These are phyloP conservation scores for Miamiensis avidus DNA, from an alignment of 169 alveolate genomes.

Conservation along the genomic window DNA sequence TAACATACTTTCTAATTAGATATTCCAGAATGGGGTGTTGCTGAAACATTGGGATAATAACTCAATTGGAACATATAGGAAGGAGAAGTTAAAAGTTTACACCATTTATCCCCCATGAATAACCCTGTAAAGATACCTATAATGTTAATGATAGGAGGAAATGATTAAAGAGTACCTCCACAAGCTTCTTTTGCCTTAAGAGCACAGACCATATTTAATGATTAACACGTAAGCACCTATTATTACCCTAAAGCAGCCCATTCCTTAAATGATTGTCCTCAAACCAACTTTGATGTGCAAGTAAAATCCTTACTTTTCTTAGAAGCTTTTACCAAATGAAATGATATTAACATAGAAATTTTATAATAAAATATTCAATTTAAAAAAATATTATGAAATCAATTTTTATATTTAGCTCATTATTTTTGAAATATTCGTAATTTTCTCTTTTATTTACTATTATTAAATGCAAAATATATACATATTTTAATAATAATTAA, in stretches of 20 bases:
- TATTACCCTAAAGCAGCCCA: conserved; percentile 45
- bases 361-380: too few species aligned
- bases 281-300: conserved; percentile 26
- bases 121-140: conserved; percentile 28
- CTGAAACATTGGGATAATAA: conserved; percentile 19
- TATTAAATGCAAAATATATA: too few species aligned
- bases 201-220: conserved; percentile 35
- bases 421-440: too few species aligned
- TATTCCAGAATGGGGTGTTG: conserved; percentile 47
- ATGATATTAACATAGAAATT: too few species aligned
- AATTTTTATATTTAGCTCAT: too few species aligned
- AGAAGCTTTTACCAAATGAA: background rate
- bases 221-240: conserved; percentile 31
- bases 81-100: conserved; percentile 30
- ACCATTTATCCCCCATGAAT: conserved; percentile 23
- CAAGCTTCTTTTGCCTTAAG: conserved; percentile 29
- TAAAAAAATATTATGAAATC: too few species aligned
- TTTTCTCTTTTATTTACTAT: too few species aligned
- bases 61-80: conserved; percentile 34
- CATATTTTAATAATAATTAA: too few species aligned
- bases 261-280: conserved; percentile 17
- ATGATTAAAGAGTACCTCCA: conserved; percentile 45
- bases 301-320: conserved; percentile 5
- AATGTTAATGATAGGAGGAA: conserved; percentile 26
- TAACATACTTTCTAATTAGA: background rate